Base-by-base conservation (phyloP, 176 grass and related monocot genomes). In the Oryza nivara region DNA sequence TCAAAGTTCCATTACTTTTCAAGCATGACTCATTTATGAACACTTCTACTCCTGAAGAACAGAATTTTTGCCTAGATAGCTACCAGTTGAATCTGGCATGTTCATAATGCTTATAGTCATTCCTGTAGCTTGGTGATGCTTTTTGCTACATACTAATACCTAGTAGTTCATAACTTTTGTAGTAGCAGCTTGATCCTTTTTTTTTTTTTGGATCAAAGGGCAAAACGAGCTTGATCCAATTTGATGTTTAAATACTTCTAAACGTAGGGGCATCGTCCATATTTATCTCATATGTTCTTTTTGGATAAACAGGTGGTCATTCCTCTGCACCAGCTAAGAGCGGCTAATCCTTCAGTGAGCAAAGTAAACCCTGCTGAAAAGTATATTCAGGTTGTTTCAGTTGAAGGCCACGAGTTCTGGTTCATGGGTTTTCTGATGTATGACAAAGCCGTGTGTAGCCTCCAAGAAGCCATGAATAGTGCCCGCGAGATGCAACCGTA, bases 361-460 rank as follows among this genome's bases (percentile, higher is more conserved):
- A 92, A 92, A 86, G 74, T 88, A 54, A 97, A 97, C 82, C 32
- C 87, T 0, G 86, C 87, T 11, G 94, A 97, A 64, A 93, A 93
- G 77, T 97, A 97, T 52, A 90, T 97, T 68, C 94, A 97, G 79
- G 75, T 97, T 12, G 88, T 97, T 67, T 97, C 94, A 9, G 82
- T 93, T 34, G 94, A 97, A 70, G 88, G 92, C 3, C 91, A 97
- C 4, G 94, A 97, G 72, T 97, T 97, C 76, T 97, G 94, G 94
- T 94, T 97, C 79, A 94, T 97, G 91, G 89, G 91, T 74, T 97
- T 97, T 90, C 89, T 92, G 45, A 87, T 88, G 84, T 97, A 94
- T 5, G 89, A 97, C 61, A 86, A 81, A 49, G 91, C 94, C 8
- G 85, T 88, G 22, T 80, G 88, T 22, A 90, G 89, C 81, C 91